Evolutionary conservation across 1,139 yeast genomes (phyloP), one percentile per base, ranked within the genome.

Genomic region (Protomyces macrosporus): DNA sequence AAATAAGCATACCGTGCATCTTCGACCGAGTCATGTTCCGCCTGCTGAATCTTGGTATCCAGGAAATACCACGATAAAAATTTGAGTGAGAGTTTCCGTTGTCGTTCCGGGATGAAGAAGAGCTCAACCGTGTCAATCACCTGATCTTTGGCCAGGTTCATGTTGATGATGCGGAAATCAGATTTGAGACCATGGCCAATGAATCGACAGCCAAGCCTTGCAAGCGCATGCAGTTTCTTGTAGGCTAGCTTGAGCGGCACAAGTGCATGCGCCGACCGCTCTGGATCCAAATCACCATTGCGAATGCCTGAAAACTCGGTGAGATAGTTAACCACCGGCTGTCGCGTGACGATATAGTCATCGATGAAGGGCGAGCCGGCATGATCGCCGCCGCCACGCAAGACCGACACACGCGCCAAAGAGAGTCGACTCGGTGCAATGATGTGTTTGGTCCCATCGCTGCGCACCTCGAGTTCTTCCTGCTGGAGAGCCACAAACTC

Each of bases 11-110:
- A 87, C 65, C 81, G 78, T 0, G 99, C 98, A 77, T 95, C 99
- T 72, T 95, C 98, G 55, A 93, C 90, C 0, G 98, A 91, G 73
- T 95, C 98, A 74, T 95, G 99, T 72, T 91, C 91, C 1, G 95
- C 96, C 1, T 84, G 85, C 74, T 95, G 98, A 30, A 95, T 96
- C 59, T 84, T 82, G 67, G 84, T 86, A 51, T 82, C 82, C 65
- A 93, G 78, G 60, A 93, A 78, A 37, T 84, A 84, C 80, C 90
- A 91, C 4, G 96, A 91, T 71, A 95, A 78, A 72, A 90, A 95
- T 72, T 93, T 87, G 69, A 95, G 80, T n/a, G 97, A 89, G 48
- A 95, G 78, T 67, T 85, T 87, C 66, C 99, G 75, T 79, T 87
- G 78, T 70, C 85, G 80, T 71, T 86, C 79, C 73, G 90, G 80